Evolutionary conservation across 2,329 filamentous ascomycete species (phyloP).

Genomic region (Aspergillus fijiensis): DNA sequence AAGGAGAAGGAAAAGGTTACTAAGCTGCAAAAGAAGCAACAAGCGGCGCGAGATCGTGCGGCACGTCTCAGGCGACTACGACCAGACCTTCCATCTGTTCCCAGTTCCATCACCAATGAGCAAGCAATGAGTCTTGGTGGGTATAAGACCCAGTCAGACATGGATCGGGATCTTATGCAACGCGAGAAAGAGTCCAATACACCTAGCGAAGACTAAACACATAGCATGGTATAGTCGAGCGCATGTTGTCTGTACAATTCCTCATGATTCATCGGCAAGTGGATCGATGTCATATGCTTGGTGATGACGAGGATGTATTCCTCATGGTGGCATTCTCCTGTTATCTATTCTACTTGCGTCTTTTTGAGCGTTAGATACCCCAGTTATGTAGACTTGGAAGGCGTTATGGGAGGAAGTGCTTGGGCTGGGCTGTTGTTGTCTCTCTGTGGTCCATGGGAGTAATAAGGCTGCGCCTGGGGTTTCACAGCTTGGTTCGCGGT

Average conservation of each 20-base stretch:
- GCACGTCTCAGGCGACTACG: slow-evolving; percentile 30
- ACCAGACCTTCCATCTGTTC: slow-evolving; percentile 31
- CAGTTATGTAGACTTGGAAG: background rate
- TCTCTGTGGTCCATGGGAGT: background rate
- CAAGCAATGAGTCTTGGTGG: slow-evolving; percentile 32
- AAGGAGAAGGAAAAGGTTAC: slow-evolving; percentile 25
- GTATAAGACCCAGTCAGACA: slow-evolving; percentile 32
- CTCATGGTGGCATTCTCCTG: background rate
- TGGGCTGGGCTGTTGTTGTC: background rate
- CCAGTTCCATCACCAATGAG: slow-evolving; percentile 28
- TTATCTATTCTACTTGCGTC: slow-evolving; percentile 1
- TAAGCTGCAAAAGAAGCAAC: slow-evolving; percentile 29
- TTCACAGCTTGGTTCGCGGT: background rate
- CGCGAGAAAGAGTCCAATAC: slow-evolving; percentile 23
- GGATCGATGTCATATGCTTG: background rate
- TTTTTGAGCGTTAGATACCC: slow-evolving; percentile 7
- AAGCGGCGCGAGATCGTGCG: slow-evolving; percentile 31
- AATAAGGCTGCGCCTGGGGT: no score
- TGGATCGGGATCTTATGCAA: slow-evolving; percentile 31
- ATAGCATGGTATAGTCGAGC: background rate
- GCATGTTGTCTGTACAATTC: background rate
- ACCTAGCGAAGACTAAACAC: slow-evolving; percentile 5
- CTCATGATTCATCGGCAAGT: background rate
- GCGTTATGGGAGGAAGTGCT: background rate
- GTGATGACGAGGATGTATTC: background rate